Base-by-base conservation (phyloP, 2,329 filamentous ascomycete genomes). In the Fusarium sp. region DNA sequence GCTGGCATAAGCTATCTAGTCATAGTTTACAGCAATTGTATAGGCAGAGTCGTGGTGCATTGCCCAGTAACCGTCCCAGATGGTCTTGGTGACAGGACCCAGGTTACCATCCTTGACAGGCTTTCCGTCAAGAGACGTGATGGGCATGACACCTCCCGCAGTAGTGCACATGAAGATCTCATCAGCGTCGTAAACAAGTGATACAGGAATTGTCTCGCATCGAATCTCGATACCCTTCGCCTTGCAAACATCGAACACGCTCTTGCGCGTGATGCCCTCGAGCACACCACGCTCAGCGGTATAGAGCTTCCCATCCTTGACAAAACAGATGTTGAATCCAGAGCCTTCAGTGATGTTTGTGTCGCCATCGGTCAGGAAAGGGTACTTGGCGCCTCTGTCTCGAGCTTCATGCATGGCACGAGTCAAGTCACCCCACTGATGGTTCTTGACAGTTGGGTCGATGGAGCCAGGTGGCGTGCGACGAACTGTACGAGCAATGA, bases 151-250 rank as follows among this genome's bases (percentile, higher is more conserved):
- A 0, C 82, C 82, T 1, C 82, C 82, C 0, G 82, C 81, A 12
- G 82, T 84, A 0, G 81, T 84, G 57, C 76, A 82, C 80, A 83
- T 83, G 28, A 84, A 78, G 5, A 83, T 75, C 71, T 84, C 82
- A 53, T 84, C 81, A 0, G 73, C 70, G 7, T 76, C 46, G 42
- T 82, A 83, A 0, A 72, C 31, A n/a, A 34, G 31, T 6, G 31
- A 34, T 7, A 34, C 31, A 34, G 31, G 31, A 12, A 34, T 12
- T 13, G 31, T 34, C 31, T 34, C 31, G 31, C 11, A 12, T 6
- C 31, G 75, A 32, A 73, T 9, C 12, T 79, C 73, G 1, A 81
- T 70, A 73, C 73, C 3, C 73, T 68, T 0, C 54, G 53, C 1
- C 60, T 61, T 2, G 79, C 80, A 11, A 73, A 73, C 75, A 44